phyloP scores from a whole-genome alignment of 2,329 filamentous ascomycete species.

The Lachnellula occidentalis region DNA sequence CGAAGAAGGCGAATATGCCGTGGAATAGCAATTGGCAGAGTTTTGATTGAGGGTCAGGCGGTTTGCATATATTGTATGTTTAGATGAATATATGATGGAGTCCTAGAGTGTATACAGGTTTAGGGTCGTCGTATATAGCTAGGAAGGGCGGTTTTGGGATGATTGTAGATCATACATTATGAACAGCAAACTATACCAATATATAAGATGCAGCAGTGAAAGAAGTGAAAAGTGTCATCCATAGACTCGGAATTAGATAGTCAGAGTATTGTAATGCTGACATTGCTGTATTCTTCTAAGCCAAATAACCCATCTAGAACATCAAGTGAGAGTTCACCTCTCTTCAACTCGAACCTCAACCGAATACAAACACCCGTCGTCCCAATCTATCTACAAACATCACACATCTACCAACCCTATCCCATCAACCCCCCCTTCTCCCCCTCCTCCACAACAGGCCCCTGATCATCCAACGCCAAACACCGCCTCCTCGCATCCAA shows the following conservation, averaged over 20 bases:
- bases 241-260: no score
- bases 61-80: not conserved
- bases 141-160: not conserved
- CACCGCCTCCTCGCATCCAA: slow-evolving; percentile 34
- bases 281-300: no score
- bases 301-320: no score
- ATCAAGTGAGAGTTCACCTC: no score
- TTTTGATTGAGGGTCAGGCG: slow-evolving; percentile 14
- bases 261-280: no score
- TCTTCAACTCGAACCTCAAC: no score
- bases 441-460: not conserved
- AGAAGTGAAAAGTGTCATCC: no score
- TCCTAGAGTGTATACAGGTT: not conserved
- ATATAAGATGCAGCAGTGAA: no score
- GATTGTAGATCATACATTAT: not conserved
- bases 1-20: slow-evolving; percentile 27
- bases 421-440: slow-evolving; percentile 14
- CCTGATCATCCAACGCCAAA: slow-evolving; percentile 4
- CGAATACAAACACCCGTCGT: no score
- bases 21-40: slow-evolving; percentile 27
- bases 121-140: not conserved
- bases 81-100: not conserved
- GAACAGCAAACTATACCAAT: no score
- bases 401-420: not conserved
- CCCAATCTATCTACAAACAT: no score